Base-by-base conservation (phyloP, 768 basidiomycete genomes). In the Rhodocollybia butyracea region DNA sequence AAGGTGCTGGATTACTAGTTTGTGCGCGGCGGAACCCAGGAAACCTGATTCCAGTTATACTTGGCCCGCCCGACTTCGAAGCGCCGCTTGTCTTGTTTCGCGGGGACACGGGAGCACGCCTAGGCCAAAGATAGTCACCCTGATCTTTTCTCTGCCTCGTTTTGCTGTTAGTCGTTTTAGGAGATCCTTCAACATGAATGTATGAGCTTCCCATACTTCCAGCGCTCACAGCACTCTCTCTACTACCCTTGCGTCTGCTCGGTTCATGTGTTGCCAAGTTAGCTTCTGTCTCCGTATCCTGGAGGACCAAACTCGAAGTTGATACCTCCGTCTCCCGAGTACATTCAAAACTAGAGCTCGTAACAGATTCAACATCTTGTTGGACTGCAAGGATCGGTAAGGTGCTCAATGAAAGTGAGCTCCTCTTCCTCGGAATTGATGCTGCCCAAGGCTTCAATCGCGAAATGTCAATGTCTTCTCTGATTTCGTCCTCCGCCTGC, bases 151-250 rank as follows among this genome's bases (percentile, higher is more conserved):
- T 19, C 21, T 17, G 39, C n/a, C 17, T 19, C 39, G 8, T 5
- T 17, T 40, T 19, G n/a, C 34, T 36, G 34, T 36, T 40, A 13
- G 5, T 40, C 15, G 15, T 19, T 40, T 40, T 19, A 19, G 8
- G 10, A 26, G 48, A 34, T 21, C 32, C 31, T 19, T 24, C 31
- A 26, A 50, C 48, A 22, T 50, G 31, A 26, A 50, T 50, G 24
- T 50, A 50, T 17, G 48, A 50, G 5, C 48, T 50, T 50, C 48
- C 48, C 19, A 39, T 38, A 27, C 48, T 50, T 34, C 34, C 48
- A 22, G 48, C 48, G 26, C 48, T 50, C 22, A 50, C 34, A 39
- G 48, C 48, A 38, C 48, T 50, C 11, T 39, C 48, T 8, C 48
- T 24, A 24, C 48, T 50, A 24, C 48, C 19, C 7, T 50, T 50